Percentiles rank a stretch among this genome's conserved stretches.
Evolutionary conservation across 106 monocot genomes (phyloP).

Genomic region (Triglochin maritima): DNA sequence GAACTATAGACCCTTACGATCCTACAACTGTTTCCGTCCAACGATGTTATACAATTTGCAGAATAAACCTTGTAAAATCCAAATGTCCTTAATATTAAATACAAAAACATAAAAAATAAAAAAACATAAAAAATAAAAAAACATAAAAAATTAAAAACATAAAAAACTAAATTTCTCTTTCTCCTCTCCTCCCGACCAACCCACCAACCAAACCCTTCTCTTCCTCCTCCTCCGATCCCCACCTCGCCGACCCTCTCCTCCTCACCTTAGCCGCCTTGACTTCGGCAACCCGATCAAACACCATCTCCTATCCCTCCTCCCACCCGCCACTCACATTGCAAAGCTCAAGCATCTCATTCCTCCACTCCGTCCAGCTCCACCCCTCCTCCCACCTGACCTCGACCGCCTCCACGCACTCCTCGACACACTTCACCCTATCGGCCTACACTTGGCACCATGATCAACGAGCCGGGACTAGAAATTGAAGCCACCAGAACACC

Average conservation of each 20-base stretch:
- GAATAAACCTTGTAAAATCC: too few relatives aligned
- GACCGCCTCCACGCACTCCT: constrained; percentile 20
- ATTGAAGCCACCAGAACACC: constrained; percentile 76
- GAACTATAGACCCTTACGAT: too few relatives aligned
- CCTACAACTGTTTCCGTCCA: too few relatives aligned
- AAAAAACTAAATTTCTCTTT: too few relatives aligned
- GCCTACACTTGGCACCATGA: constrained; percentile 89
- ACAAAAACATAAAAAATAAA: too few relatives aligned
- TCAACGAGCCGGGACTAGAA: constrained; percentile 55
- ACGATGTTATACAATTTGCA: too few relatives aligned
- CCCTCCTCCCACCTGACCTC: not conserved
- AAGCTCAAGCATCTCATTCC: constrained; percentile 43
- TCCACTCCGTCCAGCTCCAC: constrained; percentile 71
- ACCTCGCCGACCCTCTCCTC: constrained; percentile 20
- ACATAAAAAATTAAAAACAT: too few relatives aligned
- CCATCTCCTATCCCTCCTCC: constrained; percentile 50
- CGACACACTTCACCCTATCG: constrained; percentile 40
- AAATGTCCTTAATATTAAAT: too few relatives aligned
- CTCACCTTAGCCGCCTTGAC: constrained; percentile 24
- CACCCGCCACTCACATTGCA: constrained; percentile 49
- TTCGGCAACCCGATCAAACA: constrained; percentile 51
- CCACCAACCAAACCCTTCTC: constrained; percentile 22
- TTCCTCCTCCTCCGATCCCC: constrained; percentile 11
- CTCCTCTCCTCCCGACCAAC: constrained; percentile 33
- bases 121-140: too few relatives aligned